Conservation (phyloP, 2,329 filamentous ascomycete species). For the Aspergillus ustus region DNA sequence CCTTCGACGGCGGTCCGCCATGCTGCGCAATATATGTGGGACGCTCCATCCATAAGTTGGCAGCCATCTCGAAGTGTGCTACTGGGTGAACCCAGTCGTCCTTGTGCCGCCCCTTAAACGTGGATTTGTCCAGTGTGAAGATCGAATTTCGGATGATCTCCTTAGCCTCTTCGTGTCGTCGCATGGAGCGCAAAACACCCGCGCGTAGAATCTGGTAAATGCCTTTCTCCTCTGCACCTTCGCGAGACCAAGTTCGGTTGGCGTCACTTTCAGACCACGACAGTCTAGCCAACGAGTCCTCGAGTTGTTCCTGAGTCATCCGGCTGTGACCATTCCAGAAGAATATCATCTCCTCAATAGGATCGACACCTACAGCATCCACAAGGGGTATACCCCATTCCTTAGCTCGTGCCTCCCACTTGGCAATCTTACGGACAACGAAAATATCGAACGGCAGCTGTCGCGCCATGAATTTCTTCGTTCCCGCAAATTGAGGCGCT, state of each 20-base stretch:
- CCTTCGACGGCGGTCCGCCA: conserved; percentile 17
- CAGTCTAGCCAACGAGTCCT: conserved; percentile 66
- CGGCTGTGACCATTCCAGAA: conserved; percentile 90
- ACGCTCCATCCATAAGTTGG: conserved; percentile 75
- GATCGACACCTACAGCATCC: conserved; percentile 80
- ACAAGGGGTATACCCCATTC: conserved; percentile 69
- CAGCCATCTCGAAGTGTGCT: conserved; percentile 85
- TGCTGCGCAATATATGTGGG: conserved; percentile 44
- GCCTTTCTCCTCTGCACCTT: conserved; percentile 64
- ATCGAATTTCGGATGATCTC: conserved; percentile 66
- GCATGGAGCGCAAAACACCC: conserved; percentile 67
- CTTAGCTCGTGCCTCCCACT: conserved; percentile 82
- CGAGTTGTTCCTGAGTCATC: conserved; percentile 70
- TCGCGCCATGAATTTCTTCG: conserved; percentile 86
- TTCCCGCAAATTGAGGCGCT: conserved; percentile 75
- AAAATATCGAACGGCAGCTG: conserved; percentile 91
- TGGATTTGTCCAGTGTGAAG: conserved; percentile 59
- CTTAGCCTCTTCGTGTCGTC: conserved; percentile 68
- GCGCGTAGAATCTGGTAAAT: conserved; percentile 70
- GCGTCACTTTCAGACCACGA: conserved; percentile 69
- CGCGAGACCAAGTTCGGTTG: conserved; percentile 56
- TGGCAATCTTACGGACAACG: conserved; percentile 78
- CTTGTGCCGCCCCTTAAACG: conserved; percentile 57
- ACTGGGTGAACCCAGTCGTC: conserved; percentile 71
- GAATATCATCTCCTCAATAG: conserved; percentile 88